phyloP scores from a whole-genome alignment of 495 filamentous ascomycete species.

The Lepidopterella palustris region DNA sequence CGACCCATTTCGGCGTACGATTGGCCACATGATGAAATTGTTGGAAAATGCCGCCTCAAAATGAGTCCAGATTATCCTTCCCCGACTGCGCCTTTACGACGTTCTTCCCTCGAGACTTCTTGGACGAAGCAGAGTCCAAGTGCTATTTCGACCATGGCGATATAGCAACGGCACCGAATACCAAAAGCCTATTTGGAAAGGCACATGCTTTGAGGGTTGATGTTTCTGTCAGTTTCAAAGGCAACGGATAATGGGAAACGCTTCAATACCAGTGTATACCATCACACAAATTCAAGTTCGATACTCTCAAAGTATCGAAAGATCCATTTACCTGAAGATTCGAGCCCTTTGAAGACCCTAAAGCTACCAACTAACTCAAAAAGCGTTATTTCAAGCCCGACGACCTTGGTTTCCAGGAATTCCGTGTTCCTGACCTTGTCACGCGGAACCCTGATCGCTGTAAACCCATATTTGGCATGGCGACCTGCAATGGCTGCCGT shows the following conservation, averaged over 20 bases:
- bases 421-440: conserved; percentile 42
- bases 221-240: conserved; percentile 44
- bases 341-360: conserved; percentile 43
- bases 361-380: conserved; percentile 45
- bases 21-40: conserved; percentile 40
- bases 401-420: conserved; percentile 44
- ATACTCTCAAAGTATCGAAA: conserved; percentile 46
- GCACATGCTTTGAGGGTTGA: conserved; percentile 42
- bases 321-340: conserved; percentile 44
- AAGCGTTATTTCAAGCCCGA: conserved; percentile 47
- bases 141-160: conserved; percentile 43
- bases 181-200: conserved; percentile 41
- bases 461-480: conserved; percentile 46
- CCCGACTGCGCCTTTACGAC: conserved; percentile 46
- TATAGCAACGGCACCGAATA: conserved; percentile 34
- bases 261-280: conserved; percentile 47
- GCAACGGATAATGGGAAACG: conserved; percentile 30
- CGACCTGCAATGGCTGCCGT: conserved; percentile 47
- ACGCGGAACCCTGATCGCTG: conserved; percentile 18
- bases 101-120: conserved; percentile 46
- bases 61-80: conserved; percentile 41
- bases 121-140: conserved; percentile 37
- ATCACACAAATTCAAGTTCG: conserved; percentile 35
- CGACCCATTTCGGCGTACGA: conserved; percentile 30
- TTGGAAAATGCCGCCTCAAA: conserved; percentile 36